phyloP scores from a whole-genome alignment of 768 basidiomycete species.

The Xerocomus brunneocitrinus region DNA sequence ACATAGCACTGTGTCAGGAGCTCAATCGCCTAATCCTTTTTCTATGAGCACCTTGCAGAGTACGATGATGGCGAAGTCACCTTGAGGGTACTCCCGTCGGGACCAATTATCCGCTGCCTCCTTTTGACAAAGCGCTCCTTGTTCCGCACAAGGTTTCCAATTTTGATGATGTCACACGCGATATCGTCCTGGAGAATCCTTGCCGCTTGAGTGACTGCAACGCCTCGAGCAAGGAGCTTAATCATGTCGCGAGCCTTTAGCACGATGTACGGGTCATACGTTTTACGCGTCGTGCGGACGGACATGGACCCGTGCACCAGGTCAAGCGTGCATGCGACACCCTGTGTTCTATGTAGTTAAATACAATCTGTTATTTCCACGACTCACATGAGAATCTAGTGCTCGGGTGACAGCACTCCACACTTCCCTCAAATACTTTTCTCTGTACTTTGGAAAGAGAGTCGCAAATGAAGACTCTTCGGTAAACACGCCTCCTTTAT shows the following conservation, averaged over 20 bases:
- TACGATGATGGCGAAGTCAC: constrained; percentile 35
- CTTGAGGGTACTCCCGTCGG: constrained; percentile 96
- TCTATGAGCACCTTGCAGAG: not conserved
- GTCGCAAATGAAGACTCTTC: constrained; percentile 99
- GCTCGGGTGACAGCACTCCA: constrained; percentile 90
- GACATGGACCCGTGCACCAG: constrained; percentile 97
- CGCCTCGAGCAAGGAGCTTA: constrained; percentile 91
- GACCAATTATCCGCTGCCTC: constrained; percentile 93
- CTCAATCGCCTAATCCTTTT: constrained; percentile 77
- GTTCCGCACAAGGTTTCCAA: constrained; percentile 89
- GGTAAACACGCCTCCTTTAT: constrained; percentile 76
- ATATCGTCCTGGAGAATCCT: constrained; percentile 87
- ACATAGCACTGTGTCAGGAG: constrained; percentile 95
- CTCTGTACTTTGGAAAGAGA: constrained; percentile 96
- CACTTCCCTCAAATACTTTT: constrained; percentile 91
- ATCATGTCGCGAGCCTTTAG: constrained; percentile 95
- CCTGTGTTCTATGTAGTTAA: constrained; percentile 41
- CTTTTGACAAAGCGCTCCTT: constrained; percentile 97
- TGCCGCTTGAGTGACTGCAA: constrained; percentile 77
- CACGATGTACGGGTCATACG: constrained; percentile 94
- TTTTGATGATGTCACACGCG: constrained; percentile 98
- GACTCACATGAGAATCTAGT: constrained; percentile 69
- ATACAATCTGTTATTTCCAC: constrained; percentile 12
- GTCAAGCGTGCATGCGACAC: constrained; percentile 87
- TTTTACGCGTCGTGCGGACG: constrained; percentile 93